Base-by-base conservation (phyloP, 2,329 filamentous ascomycete genomes). In the Microcyclosporella mali region DNA sequence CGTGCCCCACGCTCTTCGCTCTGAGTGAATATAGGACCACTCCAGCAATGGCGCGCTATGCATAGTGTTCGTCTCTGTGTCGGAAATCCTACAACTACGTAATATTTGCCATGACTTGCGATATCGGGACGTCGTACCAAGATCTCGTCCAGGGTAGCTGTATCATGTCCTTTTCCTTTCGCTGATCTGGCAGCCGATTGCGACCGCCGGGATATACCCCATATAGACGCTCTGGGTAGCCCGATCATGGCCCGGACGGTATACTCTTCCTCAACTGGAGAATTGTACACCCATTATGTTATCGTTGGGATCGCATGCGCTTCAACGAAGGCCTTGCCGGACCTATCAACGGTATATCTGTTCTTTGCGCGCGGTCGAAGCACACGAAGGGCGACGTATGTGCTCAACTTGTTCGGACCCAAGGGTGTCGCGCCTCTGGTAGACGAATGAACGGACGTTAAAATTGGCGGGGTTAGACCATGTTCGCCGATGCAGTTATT, bases 401-500 rank as follows among this genome's bases (percentile, higher is more conserved):
- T 57, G 7, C 44, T 60, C 18, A 43, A 47, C 9, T 37, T 59
- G 6, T 52, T 52, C 10, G 46, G 47, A 10, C 47, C 47, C 16
- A 55, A 51, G 18, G 54, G 51, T 30, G 43, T 59, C 29, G 52
- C 55, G 0, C 73, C 72, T 6, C 43, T 77, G 3, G 58, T 73
- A 14, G 69, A 68, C 6, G 73, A 72, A 0, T 77, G 70, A 53
- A 69, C 77, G 48, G 64, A 65, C 33, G 66, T 73, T 30, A 64
- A 63, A 1, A 61, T 66, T 43, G 71, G 71, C 2, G 71, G 71
- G 48, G 66, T 41, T 75, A 72, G 70, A 66, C 69, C 11, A 65
- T 73, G 38, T 54, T 60, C 70, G 75, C 72, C 62, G 70, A 70
- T 16, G 71, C 75, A 3, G 78, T 81, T 25, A 68, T 80, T 46